Evolutionary conservation across 148 eudicot species (phyloP).

Genomic region (Euryodendron excelsum): DNA sequence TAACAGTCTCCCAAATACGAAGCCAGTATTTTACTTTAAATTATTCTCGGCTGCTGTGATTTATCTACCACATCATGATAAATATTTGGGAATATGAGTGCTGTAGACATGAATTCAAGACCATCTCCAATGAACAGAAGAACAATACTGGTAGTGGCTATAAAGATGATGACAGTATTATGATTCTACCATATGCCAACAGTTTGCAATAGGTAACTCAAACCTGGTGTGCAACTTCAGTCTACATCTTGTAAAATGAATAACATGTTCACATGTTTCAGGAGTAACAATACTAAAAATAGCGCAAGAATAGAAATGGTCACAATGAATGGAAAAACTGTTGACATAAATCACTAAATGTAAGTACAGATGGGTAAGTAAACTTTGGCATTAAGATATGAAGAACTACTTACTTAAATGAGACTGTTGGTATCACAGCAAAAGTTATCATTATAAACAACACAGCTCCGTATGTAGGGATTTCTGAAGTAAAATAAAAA

Average conservation of each 20-base stretch:
- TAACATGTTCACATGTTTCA: background rate
- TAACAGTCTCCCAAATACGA: background rate
- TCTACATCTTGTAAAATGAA: background rate
- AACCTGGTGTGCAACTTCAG: background rate
- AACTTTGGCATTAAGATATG: constrained; percentile 2
- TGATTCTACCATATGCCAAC: background rate
- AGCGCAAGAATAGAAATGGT: too few relatives aligned
- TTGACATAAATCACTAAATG: too few relatives aligned
- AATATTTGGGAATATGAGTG: background rate
- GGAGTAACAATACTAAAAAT: too few relatives aligned
- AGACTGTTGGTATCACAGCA: constrained; percentile 44
- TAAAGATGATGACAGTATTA: background rate
- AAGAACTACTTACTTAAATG: constrained; percentile 32
- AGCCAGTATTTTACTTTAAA: background rate
- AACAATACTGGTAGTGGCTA: background rate
- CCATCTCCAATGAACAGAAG: background rate
- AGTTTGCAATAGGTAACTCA: background rate
- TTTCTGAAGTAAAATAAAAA: constrained; percentile 21
- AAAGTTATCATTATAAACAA: constrained; percentile 34
- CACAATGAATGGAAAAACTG: too few relatives aligned
- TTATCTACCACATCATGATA: background rate
- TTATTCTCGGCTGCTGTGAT: background rate
- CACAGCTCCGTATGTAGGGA: constrained; percentile 31
- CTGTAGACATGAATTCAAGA: background rate
- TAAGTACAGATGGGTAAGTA: background rate